Conservation (phyloP, 805 yeast species). For the Kuraishia cidri region DNA sequence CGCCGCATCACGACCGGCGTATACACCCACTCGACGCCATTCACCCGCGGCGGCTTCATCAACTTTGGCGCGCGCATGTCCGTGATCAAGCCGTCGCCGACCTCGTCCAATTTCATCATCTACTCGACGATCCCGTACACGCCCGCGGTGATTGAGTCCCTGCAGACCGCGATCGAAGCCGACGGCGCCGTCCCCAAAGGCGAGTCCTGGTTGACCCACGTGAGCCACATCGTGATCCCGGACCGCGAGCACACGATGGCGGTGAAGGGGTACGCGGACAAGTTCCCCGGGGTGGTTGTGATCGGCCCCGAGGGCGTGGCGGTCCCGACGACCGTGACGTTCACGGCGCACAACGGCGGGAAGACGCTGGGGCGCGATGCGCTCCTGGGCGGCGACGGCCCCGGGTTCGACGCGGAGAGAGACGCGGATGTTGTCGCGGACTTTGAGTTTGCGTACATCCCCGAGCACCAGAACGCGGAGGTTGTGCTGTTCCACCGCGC, state of each 20-base stretch:
- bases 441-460: slow-evolving; percentile 44
- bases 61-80: slow-evolving; percentile 31
- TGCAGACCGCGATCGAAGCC: slow-evolving; percentile 17
- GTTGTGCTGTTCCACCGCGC: slow-evolving; percentile 38
- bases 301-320: slow-evolving; percentile 42
- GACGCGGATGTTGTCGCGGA: slow-evolving; percentile 17
- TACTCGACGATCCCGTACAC: slow-evolving; percentile 55
- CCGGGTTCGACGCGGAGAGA: slow-evolving; percentile 24
- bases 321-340: slow-evolving; percentile 26
- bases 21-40: slow-evolving; percentile 24
- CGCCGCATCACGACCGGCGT: slow-evolving; percentile 21
- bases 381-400: slow-evolving; percentile 8
- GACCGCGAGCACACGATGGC: slow-evolving; percentile 63
- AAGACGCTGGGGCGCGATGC: slow-evolving; percentile 17
- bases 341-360: slow-evolving; percentile 22
- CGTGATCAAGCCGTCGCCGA: slow-evolving; percentile 15
- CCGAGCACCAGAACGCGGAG: slow-evolving; percentile 51
- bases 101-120: slow-evolving; percentile 26
- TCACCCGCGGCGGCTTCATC: slow-evolving; percentile 16
- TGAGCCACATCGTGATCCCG: slow-evolving; percentile 49
- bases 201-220: slow-evolving; percentile 22
- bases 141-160: slow-evolving; percentile 28
- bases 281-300: slow-evolving; percentile 39
- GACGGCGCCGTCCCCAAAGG: slow-evolving; percentile 19
- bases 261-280: slow-evolving; percentile 37